Evolutionary conservation across 805 yeast species (phyloP), one percentile per base, ranked within the genome.

Genomic region (Candida awuae): DNA sequence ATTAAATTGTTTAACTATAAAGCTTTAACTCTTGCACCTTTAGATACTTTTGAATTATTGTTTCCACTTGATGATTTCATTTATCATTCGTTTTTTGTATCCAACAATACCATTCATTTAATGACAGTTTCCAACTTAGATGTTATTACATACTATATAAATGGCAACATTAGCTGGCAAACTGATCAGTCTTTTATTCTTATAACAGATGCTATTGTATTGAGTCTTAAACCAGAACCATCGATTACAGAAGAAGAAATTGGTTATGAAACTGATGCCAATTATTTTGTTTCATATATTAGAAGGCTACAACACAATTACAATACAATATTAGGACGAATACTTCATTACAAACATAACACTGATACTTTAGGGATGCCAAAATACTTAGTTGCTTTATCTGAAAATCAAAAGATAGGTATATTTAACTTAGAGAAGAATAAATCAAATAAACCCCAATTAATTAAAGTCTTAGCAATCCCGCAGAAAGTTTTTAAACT

Each of bases 171-270:
- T 5, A 18, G 6, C 8, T 73, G 79, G 79, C 20, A 38, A 2
- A 61, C 65, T 42, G 75, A 73, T 50, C 70, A 65, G 46, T 65
- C 73, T 0, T 41, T 68, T 4, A 54, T 66, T 4, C 48, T 62
- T 22, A 57, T 69, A 4, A 49, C 51, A 6, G 67, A 66, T n/a
- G 57, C 60, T 20, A 41, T 54, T 5, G 46, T 66, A 16, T 44
- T 62, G 19, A 62, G 58, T 38, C 18, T 34, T 7, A 38, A 27
- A 42, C 35, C 49, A 15, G 14, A 43, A 23, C 39, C 59, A 42
- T 34, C 47, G 23, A 32, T 48, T 8, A 33, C 55, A 3, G 45
- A 57, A 0, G 58, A 56, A 25, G 66, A 64, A 15, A 34, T 61
- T 8, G 30, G 45, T 6, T 37, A 44, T n/a, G 70, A 65, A 42